Evolutionary conservation across 495 filamentous ascomycete genomes (phyloP).

Genomic region (Alectoria sarmentosa): DNA sequence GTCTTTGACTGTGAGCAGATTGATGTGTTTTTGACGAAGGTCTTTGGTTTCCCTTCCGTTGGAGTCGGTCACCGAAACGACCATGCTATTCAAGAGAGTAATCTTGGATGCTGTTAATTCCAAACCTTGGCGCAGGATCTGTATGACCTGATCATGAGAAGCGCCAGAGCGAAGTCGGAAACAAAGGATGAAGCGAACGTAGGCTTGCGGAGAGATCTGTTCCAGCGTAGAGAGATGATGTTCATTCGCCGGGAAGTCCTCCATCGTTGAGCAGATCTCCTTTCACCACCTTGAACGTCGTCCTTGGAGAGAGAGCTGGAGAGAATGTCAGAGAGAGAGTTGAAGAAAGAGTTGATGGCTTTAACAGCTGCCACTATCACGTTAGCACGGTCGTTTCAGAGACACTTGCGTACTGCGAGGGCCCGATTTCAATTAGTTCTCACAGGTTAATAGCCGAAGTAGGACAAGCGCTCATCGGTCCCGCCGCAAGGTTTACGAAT

Average conservation of each 20-base stretch:
- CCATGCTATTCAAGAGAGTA: background rate
- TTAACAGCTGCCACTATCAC: background rate
- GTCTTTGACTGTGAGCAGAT: background rate
- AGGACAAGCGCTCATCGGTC: too few species aligned
- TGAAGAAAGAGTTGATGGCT: background rate
- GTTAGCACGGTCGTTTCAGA: background rate
- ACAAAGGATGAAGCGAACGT: background rate
- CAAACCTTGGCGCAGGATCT: background rate
- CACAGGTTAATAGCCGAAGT: too few species aligned
- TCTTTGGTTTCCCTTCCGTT: background rate
- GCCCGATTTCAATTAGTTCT: too few species aligned
- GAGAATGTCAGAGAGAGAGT: too few species aligned
- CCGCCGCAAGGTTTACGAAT: too few species aligned
- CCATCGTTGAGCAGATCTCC: background rate
- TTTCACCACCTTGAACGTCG: too few species aligned
- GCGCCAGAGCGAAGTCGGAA: background rate
- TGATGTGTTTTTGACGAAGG: background rate
- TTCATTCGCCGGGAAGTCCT: background rate
- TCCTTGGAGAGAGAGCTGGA: too few species aligned
- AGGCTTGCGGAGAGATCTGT: background rate
- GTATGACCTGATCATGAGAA: background rate
- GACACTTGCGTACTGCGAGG: too few species aligned
- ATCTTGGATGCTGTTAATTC: background rate
- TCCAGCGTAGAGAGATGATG: background rate
- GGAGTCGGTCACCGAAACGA: background rate